Percentiles rank a stretch among this genome's conserved stretches.
phyloP scores from a whole-genome alignment of 441 rosid genomes.

The Syzygium malaccense region DNA sequence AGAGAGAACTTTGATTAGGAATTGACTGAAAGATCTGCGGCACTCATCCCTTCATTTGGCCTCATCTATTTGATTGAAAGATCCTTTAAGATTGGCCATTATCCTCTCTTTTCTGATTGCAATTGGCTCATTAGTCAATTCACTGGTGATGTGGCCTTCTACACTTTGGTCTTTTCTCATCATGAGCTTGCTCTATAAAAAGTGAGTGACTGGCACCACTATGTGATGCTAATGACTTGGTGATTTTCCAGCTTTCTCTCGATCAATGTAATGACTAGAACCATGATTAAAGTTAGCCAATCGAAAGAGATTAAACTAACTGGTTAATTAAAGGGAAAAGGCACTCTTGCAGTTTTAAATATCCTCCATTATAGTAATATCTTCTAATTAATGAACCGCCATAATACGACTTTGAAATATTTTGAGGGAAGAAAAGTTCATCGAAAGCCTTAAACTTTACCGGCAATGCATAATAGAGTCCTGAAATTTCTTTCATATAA shows the following conservation, averaged over 20 bases:
- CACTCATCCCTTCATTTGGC: neutral
- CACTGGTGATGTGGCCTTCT: neutral
- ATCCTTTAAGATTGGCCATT: neutral
- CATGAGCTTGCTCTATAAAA: neutral
- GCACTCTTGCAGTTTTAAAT: neutral
- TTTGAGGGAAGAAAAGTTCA: neutral
- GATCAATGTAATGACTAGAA: neutral
- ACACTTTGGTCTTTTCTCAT: neutral
- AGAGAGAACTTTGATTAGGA: neutral
- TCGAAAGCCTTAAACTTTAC: neutral
- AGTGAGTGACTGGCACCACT: neutral
- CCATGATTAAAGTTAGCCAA: neutral
- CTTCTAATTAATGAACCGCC: too few relatives aligned
- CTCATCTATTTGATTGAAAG: neutral
- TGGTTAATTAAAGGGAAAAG: neutral
- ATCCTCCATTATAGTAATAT: neutral
- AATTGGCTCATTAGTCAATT: neutral
- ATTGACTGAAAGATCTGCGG: neutral
- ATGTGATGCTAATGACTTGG: neutral
- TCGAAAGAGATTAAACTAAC: neutral
- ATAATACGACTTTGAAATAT: neutral
- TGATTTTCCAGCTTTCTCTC: neutral
- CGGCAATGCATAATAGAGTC: neutral
- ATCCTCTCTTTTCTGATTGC: neutral
- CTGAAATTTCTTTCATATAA: neutral